Evolutionary conservation across 2,329 filamentous ascomycete species (phyloP).

Genomic region (Colletotrichum abscissum): DNA sequence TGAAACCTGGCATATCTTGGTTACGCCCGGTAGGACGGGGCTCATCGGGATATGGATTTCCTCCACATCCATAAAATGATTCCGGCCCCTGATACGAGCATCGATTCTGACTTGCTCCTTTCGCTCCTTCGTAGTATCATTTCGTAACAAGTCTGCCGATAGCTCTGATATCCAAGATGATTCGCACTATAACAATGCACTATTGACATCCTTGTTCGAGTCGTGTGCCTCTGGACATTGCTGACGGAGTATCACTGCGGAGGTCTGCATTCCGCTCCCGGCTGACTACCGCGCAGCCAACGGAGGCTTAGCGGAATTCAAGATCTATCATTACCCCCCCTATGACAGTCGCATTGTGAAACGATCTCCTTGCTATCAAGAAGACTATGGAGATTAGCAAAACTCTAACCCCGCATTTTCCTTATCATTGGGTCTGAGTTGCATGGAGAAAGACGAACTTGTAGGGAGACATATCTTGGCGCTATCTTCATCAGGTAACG

Average conservation of each 20-base stretch:
- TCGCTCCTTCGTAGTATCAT: neutral
- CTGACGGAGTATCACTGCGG: conserved; percentile 21
- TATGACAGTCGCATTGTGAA: neutral
- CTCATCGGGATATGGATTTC: neutral
- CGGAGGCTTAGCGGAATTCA: neutral
- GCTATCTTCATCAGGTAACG: neutral
- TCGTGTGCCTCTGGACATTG: neutral
- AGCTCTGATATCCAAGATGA: neutral
- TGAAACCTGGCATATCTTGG: neutral
- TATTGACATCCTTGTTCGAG: neutral
- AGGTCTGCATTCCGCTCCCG: conserved; percentile 16
- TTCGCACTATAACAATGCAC: neutral
- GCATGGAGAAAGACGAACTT: neutral
- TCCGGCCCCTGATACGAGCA: neutral
- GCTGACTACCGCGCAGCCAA: neutral
- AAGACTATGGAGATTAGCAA: neutral
- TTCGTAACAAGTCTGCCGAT: neutral
- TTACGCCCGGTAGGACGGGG: neutral
- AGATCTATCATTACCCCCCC: neutral
- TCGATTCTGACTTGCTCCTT: neutral
- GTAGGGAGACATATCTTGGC: neutral
- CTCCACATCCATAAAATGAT: neutral
- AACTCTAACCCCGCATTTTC: neutral
- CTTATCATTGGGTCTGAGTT: neutral
- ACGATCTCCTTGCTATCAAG: neutral